Base-by-base conservation (phyloP, 768 basidiomycete species). In the Amanita pseudoporphyria region DNA sequence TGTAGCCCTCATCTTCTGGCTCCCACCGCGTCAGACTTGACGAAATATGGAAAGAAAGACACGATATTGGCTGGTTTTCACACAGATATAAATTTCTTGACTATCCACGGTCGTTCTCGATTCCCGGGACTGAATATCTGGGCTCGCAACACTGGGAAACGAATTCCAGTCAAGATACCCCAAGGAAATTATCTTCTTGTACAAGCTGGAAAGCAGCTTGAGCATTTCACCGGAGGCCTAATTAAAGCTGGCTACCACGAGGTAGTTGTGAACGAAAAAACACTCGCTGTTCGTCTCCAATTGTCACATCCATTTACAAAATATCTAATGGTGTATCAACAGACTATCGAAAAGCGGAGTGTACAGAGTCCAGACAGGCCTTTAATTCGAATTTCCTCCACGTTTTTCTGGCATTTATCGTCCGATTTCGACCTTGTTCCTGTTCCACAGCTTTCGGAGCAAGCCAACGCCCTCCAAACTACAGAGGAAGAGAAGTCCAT, bases 231-330 rank as follows among this genome's bases (percentile, higher is more conserved):
- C 19, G 86, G 84, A 13, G 87, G 94, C 0, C 67, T 94, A 24
- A 81, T 98, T 61, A 87, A 87, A 58, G 94, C 94, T 10, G 94
- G 94, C 3, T 95, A 77, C 61, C 94, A 98, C 57, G 94, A 98
- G 58, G 94, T 98, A 5, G 88, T 91, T 5, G 91, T 94, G 35
- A 96, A 88, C 49, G 77, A 81, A 18, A 77, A 74, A 14, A 95
- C 94, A 0, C 38, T 93, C 14, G 69, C 75, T 54, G 90, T 89
- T 52, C 55, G 76, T 59, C 19, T 28, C 38, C 21, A 14, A 5
- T 33, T 31, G 5, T 13, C 16, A 31, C 24, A 10, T 45, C 44
- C 28, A 24, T 48, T 47, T 14, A 47, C 9, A 30, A 18, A 24
- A n/a, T 14, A 10, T 33, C 16, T 35, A 21, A 52, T 24, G 52